Evolutionary conservation across 1,139 yeast species (phyloP), one percentile per base, ranked within the genome.

Genomic region (Sugiyamaella pinicola): DNA sequence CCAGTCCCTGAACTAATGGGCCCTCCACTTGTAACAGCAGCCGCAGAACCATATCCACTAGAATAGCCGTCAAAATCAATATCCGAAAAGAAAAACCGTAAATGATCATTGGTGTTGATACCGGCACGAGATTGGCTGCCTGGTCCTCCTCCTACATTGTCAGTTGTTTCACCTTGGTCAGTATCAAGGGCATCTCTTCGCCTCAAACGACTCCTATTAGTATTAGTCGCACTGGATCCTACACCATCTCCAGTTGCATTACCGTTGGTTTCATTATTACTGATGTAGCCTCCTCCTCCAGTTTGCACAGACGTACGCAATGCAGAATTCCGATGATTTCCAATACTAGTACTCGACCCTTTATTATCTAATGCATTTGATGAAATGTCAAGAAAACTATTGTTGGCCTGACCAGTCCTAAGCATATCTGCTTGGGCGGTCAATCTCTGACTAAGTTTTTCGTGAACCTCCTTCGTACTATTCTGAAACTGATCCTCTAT

Each of bases 401-500:
- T 46, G 18, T 46, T 46, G 13, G 47, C 39, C n/a, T 43, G 47
- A 13, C 58, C 47, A 12, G 44, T 34, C 38, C 87, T 85, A 57
- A 90, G 74, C 64, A 85, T 87, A 61, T 85, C 86, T 61, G 89
- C 84, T 70, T 88, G 95, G 57, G 77, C 76, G 64, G 87, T 87
- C 48, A 93, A 76, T 58, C 87, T 82, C 57, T 87, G 88, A 66
- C 85, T 84, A 35, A 91, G 74, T 69, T 85, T 86, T 61, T 87
- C 95, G 67, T 90, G 87, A 57, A 93, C 84, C 54, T 86, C 72
- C 64, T 84, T 82, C 58, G 89, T 83, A 80, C 88, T 82, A 58
- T 76, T 78, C 61, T 86, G 90, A 65, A 89, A 89, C 64, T 87
- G 90, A 31, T 79, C 82, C 58, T 85, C 84, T 22, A 96, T 90